A percentile compares a stretch with the other conserved stretches of the same genome.
These are phyloP conservation scores for Cytospora schulzeri DNA, from an alignment of 2,329 filamentous ascomycete genomes.

Conservation along the genomic window DNA sequence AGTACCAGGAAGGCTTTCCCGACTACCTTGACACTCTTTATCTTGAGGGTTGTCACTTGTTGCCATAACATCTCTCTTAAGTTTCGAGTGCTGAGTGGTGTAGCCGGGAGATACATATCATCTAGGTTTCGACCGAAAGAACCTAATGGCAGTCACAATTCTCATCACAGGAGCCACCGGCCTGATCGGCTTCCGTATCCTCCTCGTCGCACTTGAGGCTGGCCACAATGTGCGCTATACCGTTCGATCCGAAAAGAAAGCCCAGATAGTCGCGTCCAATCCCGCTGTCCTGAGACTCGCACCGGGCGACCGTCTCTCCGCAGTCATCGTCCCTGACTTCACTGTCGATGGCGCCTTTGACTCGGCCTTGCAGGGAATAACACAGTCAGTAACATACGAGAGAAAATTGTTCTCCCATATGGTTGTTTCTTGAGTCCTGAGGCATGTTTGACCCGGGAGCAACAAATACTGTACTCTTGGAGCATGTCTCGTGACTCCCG, in stretches of 20 bases:
- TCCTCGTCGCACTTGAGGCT: constrained; percentile 31
- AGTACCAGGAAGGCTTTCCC: too few relatives aligned
- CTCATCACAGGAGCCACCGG: constrained; percentile 35
- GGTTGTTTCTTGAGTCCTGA: too few relatives aligned
- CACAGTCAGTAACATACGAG: too few relatives aligned
- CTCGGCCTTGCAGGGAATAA: constrained; percentile 31
- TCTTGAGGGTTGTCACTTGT: too few relatives aligned
- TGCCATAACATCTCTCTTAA: too few relatives aligned
- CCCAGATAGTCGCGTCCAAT: constrained; percentile 31
- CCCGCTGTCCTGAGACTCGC: constrained; percentile 29
- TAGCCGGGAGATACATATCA: too few relatives aligned
- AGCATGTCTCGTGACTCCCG: too few relatives aligned
- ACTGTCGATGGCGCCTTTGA: constrained; percentile 33
- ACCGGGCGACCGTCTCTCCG: constrained; percentile 29
- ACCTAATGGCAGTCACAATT: constrained; percentile 29
- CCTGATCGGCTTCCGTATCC: constrained; percentile 35
- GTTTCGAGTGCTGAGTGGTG: too few relatives aligned
- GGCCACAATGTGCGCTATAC: constrained; percentile 34
- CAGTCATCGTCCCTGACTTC: constrained; percentile 32
- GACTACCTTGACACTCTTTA: too few relatives aligned
- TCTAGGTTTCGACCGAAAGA: neutral
- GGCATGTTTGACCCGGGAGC: too few relatives aligned
- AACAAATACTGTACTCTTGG: too few relatives aligned
- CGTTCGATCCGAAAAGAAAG: constrained; percentile 33
- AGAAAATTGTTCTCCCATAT: too few relatives aligned